A percentile compares a stretch with the other conserved stretches of the same genome.
phyloP scores from a whole-genome alignment of 331 rosid species.

The Rosa hybrid region DNA sequence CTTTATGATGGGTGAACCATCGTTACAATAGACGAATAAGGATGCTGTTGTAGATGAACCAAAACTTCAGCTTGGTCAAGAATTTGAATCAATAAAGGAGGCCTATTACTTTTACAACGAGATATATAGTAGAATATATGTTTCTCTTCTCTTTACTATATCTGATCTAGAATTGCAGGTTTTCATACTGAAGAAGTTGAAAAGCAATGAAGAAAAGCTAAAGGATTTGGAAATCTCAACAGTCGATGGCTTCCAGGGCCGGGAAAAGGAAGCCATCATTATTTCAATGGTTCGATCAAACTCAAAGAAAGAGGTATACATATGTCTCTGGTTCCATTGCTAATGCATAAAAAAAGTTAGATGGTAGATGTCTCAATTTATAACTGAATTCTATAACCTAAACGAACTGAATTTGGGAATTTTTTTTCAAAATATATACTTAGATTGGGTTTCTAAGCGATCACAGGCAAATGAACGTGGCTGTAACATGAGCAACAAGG shows the following conservation, averaged over 20 bases:
- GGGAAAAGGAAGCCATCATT: slow-evolving; percentile 94
- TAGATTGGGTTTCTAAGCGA: slow-evolving; percentile 99
- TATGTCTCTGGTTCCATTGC: slow-evolving; percentile 13
- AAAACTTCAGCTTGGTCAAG: no score
- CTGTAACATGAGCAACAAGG: slow-evolving; percentile 93
- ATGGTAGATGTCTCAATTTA: slow-evolving; percentile 5
- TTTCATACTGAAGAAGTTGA: slow-evolving; percentile 79
- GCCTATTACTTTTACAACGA: no score
- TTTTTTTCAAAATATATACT: slow-evolving; percentile 19
- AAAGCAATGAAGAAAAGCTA: slow-evolving; percentile 65
- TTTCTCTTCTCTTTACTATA: slow-evolving; percentile 9
- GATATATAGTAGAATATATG: slow-evolving; percentile 9
- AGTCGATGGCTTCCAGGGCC: slow-evolving; percentile 97
- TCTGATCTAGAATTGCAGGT: slow-evolving; percentile 53
- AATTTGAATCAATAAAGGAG: no score
- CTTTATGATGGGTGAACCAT: no score
- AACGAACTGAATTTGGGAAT: background rate
- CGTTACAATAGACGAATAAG: no score
- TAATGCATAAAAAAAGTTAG: background rate
- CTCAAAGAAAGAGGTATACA: slow-evolving; percentile 77
- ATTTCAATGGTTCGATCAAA: slow-evolving; percentile 98
- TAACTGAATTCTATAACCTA: background rate
- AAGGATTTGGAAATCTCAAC: slow-evolving; percentile 91
- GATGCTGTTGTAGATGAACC: no score
- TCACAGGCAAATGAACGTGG: slow-evolving; percentile 95